Percentiles rank a stretch among this genome's conserved stretches.
These are phyloP conservation scores for Nigrospora sphaerica DNA, from an alignment of 2,329 filamentous ascomycete genomes.

Conservation along the genomic window DNA sequence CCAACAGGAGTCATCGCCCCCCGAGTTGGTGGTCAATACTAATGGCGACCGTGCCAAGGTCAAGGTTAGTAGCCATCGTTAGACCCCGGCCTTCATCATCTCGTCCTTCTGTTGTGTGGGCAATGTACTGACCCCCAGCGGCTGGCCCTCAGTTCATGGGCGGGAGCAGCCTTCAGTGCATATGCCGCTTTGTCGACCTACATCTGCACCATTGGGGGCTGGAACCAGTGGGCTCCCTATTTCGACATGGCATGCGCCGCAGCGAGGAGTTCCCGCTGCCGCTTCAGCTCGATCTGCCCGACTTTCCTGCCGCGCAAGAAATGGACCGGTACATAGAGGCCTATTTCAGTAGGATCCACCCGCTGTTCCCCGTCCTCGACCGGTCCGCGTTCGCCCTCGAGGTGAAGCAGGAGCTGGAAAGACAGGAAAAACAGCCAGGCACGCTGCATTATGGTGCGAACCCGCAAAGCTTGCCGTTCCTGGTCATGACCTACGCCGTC, in stretches of 20 bases:
- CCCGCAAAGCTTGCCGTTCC: slow-evolving; percentile 2
- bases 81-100: not conserved
- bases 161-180: slow-evolving; percentile 14
- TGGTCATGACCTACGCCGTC: slow-evolving; percentile 9
- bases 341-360: slow-evolving; percentile 12
- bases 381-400: slow-evolving; percentile 5
- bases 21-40: slow-evolving; percentile 15
- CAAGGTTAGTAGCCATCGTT: slow-evolving; percentile 2
- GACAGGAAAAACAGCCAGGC: not conserved
- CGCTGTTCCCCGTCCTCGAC: slow-evolving; percentile 13
- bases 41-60: slow-evolving; percentile 11
- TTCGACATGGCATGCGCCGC: slow-evolving; percentile 14
- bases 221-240: slow-evolving; percentile 9
- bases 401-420: slow-evolving; percentile 1
- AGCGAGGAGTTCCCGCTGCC: slow-evolving; percentile 14
- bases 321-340: slow-evolving; percentile 5
- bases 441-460: not conserved
- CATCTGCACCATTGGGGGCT: slow-evolving; percentile 11
- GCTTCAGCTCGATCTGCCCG: slow-evolving; percentile 5
- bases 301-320: slow-evolving; percentile 5
- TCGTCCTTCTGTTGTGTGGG: too few relatives aligned
- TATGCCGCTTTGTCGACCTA: slow-evolving; percentile 15
- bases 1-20: slow-evolving; percentile 1
- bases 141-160: slow-evolving; percentile 2
- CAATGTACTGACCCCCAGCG: not conserved